Conservation (phyloP, 495 filamentous ascomycete species). For the Cercophora sp. region DNA sequence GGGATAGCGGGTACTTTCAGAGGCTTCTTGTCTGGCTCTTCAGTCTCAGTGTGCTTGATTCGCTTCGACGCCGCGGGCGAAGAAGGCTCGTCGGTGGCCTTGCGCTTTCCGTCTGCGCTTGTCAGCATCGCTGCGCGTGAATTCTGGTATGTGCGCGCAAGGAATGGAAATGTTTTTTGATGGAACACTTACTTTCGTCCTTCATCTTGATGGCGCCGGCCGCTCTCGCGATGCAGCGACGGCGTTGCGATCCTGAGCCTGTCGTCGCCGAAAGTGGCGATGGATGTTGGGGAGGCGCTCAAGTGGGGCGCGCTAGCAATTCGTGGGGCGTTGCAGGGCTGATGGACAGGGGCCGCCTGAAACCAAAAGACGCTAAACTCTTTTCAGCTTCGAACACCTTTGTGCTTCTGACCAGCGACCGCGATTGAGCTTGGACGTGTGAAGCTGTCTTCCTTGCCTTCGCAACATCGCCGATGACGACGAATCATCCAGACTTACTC, state of each 20-base stretch:
- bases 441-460: constrained; percentile 21
- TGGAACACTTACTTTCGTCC: constrained; percentile 41
- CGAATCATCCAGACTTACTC: too few species aligned
- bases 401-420: constrained; percentile 1
- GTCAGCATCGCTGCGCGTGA: too few species aligned
- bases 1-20: constrained; percentile 56
- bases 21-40: constrained; percentile 51
- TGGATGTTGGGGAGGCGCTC: background rate
- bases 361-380: constrained; percentile 15
- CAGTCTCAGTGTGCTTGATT: constrained; percentile 54
- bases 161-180: background rate
- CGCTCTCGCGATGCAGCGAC: constrained; percentile 5
- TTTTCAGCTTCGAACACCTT: constrained; percentile 23
- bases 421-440: background rate
- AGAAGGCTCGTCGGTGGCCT: constrained; percentile 67
- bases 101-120: constrained; percentile 63
- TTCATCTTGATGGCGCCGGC: constrained; percentile 39
- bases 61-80: constrained; percentile 62
- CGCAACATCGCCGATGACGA: too few species aligned
- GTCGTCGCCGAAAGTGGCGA: background rate
- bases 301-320: background rate
- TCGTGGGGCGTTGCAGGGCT: too few species aligned
- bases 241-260: background rate
- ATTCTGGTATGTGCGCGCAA: background rate
- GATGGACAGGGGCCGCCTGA: constrained; percentile 8